Conservation (phyloP, 2,329 filamentous ascomycete genomes). For the Penicillium paneum region DNA sequence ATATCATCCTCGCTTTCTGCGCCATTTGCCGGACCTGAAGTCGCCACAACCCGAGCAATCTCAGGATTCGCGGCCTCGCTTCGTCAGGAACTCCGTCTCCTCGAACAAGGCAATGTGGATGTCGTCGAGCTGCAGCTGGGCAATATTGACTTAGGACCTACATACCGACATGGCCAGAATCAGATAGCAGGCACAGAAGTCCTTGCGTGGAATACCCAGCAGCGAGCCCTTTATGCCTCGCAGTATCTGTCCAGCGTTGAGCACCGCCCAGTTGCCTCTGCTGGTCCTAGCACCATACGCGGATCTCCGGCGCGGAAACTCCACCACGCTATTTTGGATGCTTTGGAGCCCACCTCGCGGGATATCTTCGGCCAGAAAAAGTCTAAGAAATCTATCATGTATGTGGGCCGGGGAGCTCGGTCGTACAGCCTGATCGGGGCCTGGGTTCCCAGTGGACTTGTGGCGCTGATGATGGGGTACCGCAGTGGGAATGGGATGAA, state of each 20-base stretch:
- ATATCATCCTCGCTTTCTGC: conserved; percentile 45
- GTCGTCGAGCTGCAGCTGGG: conserved; percentile 88
- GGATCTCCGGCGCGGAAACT: conserved; percentile 74
- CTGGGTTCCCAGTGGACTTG: conserved; percentile 71
- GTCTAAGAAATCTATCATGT: conserved; percentile 56
- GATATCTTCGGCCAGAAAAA: conserved; percentile 39
- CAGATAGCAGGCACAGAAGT: conserved; percentile 50
- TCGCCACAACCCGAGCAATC: conserved; percentile 80
- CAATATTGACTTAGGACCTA: conserved; percentile 78
- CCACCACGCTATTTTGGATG: conserved; percentile 86
- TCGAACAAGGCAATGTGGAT: conserved; percentile 60
- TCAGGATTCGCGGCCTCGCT: conserved; percentile 80
- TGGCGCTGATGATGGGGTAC: conserved; percentile 93
- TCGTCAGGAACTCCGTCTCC: conserved; percentile 70
- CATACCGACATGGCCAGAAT: conserved; percentile 45
- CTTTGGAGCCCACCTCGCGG: conserved; percentile 58
- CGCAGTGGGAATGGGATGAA: conserved; percentile 37
- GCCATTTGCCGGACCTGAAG: conserved; percentile 66
- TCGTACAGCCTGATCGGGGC: conserved; percentile 82
- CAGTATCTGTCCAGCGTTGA: conserved; percentile 46
- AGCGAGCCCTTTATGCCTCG: conserved; percentile 51
- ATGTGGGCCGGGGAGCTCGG: conserved; percentile 79
- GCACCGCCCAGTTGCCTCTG: conserved; percentile 38
- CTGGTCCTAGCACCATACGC: conserved; percentile 44
- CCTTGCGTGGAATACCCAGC: conserved; percentile 57